Conservation (phyloP, 352 stramenopile genomes). For the Thraustotheca clavata region DNA sequence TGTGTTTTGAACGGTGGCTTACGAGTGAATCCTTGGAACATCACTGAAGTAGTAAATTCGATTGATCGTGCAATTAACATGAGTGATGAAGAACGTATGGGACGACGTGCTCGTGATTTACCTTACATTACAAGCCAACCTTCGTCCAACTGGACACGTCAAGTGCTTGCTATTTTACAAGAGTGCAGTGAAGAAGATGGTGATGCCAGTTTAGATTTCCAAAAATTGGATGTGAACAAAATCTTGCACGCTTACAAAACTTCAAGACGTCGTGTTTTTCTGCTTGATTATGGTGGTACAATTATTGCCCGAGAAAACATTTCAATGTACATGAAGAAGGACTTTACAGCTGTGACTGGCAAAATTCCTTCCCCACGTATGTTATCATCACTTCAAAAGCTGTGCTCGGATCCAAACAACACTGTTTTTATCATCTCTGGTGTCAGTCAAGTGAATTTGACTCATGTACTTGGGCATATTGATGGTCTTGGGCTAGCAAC, state of each 20-base stretch:
- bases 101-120: conserved; percentile 90
- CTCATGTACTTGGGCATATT: conserved; percentile 88
- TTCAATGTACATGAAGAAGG: conserved; percentile 95
- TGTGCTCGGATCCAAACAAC: conserved; percentile 90
- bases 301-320: conserved; percentile 88
- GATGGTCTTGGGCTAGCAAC: conserved; percentile 89
- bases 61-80: conserved; percentile 93
- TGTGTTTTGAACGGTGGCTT: conserved; percentile 95
- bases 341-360: conserved; percentile 91
- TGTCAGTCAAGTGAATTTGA: conserved; percentile 87
- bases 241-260: conserved; percentile 82
- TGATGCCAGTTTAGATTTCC: conserved; percentile 70
- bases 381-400: conserved; percentile 77
- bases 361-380: conserved; percentile 86
- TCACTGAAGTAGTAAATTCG: conserved; percentile 83
- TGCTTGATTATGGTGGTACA: conserved; percentile 97
- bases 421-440: conserved; percentile 97
- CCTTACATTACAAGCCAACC: conserved; percentile 92
- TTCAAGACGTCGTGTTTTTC: conserved; percentile 87
- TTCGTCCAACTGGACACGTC: conserved; percentile 93
- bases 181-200: conserved; percentile 63
- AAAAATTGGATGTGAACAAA: conserved; percentile 69
- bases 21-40: conserved; percentile 96
- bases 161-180: conserved; percentile 87
- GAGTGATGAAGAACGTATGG: conserved; percentile 80